Evolutionary conservation across 768 basidiomycete genomes (phyloP).

Genomic region (Pulveroboletus sp.): DNA sequence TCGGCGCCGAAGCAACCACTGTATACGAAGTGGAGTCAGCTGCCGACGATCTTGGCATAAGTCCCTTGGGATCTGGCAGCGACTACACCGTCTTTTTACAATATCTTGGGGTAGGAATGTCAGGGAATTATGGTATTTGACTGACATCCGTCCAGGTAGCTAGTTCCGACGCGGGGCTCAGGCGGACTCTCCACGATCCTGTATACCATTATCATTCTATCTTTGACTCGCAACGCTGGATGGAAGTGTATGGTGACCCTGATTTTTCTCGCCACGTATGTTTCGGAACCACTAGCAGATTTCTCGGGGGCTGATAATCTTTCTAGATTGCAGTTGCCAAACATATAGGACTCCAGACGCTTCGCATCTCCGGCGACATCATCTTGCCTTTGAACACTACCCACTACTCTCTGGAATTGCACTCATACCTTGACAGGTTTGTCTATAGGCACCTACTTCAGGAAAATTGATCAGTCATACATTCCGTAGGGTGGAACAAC

Average conservation of each 20-base stretch:
- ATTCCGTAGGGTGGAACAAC: slow-evolving; percentile 28
- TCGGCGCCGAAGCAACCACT: slow-evolving; percentile 28
- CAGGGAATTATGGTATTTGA: slow-evolving; percentile 18
- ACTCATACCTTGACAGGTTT: slow-evolving; percentile 57
- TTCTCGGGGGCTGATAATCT: background rate
- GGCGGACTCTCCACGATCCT: slow-evolving; percentile 43
- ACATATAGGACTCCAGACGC: slow-evolving; percentile 56
- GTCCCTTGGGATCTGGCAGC: slow-evolving; percentile 77
- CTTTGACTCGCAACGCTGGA: slow-evolving; percentile 71
- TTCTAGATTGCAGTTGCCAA: slow-evolving; percentile 61
- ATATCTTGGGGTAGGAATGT: slow-evolving; percentile 59
- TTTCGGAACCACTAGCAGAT: slow-evolving; percentile 3
- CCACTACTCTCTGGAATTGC: slow-evolving; percentile 64
- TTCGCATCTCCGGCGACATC: slow-evolving; percentile 59
- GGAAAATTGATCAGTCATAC: slow-evolving; percentile 10
- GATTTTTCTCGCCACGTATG: slow-evolving; percentile 70
- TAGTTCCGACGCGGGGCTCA: slow-evolving; percentile 31
- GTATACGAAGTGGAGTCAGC: slow-evolving; percentile 25
- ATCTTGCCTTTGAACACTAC: slow-evolving; percentile 75
- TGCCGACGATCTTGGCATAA: slow-evolving; percentile 40
- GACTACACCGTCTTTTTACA: slow-evolving; percentile 93
- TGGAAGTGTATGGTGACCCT: slow-evolving; percentile 71
- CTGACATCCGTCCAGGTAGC: slow-evolving; percentile 26
- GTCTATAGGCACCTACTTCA: slow-evolving; percentile 25
- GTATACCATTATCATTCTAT: slow-evolving; percentile 75